Percentiles rank a stretch among this genome's conserved stretches.
These are phyloP conservation scores for Prunus mume DNA, from an alignment of 306 rosid species.

Conservation along the genomic window DNA sequence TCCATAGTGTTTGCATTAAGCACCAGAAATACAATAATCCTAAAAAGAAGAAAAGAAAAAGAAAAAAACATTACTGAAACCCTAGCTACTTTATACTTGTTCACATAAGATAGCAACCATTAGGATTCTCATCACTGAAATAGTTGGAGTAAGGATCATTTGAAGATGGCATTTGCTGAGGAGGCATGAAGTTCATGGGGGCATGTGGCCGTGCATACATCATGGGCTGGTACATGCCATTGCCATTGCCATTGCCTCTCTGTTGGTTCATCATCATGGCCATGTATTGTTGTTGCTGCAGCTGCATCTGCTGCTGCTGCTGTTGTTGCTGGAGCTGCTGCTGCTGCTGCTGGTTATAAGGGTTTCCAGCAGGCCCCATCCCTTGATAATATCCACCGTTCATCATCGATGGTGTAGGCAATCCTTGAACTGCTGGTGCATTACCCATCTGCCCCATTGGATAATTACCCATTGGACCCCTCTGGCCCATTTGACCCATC, in stretches of 20 bases:
- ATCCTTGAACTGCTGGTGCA: conserved; percentile 75
- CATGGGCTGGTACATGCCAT: conserved; percentile 70
- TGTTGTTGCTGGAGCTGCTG: conserved; percentile 26
- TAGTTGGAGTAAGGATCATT: conserved; percentile 55
- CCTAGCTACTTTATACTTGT: conserved; percentile 8
- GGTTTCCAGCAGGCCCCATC: conserved; percentile 43
- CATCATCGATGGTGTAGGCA: conserved; percentile 64
- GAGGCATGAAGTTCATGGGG: conserved; percentile 42
- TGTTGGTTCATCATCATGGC: conserved; percentile 92
- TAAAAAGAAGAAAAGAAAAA: not conserved
- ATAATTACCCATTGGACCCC: conserved; percentile 28
- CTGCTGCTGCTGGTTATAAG: conserved; percentile 35
- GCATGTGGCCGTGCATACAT: conserved; percentile 59
- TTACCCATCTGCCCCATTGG: conserved; percentile 52
- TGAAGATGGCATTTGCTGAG: conserved; percentile 35
- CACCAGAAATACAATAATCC: conserved; percentile 4
- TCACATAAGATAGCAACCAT: conserved; percentile 82
- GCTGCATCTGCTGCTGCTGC: conserved; percentile 22
- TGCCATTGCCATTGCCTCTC: conserved; percentile 38
- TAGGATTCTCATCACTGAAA: conserved; percentile 82
- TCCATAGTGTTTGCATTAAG: conserved; percentile 29
- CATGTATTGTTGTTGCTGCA: conserved; percentile 62
- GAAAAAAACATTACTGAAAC: conserved; percentile 10
- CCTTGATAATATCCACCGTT: conserved; percentile 69
- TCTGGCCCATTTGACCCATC: conserved; percentile 25